Evolutionary conservation across 1,139 yeast species (phyloP).

Genomic region (Hansenula sp.): DNA sequence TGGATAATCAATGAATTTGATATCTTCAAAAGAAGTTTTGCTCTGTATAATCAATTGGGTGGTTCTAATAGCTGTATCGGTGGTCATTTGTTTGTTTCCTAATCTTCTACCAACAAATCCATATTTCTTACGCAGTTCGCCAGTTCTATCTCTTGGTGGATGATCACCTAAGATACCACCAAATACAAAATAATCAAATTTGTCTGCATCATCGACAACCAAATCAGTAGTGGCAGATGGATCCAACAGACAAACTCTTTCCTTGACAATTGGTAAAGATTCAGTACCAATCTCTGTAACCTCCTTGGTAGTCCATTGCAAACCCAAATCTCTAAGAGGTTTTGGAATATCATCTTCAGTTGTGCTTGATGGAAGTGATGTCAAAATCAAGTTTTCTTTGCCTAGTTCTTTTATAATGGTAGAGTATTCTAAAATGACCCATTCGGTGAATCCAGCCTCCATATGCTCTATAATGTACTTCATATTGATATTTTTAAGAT

Average conservation of each 20-base stretch:
- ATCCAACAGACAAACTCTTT: slow-evolving; percentile 76
- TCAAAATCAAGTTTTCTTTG: slow-evolving; percentile 62
- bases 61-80: slow-evolving; percentile 94
- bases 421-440: slow-evolving; percentile 88
- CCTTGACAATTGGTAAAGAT: slow-evolving; percentile 28
- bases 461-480: slow-evolving; percentile 94
- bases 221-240: slow-evolving; percentile 81
- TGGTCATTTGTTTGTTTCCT: slow-evolving; percentile 91
- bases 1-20: slow-evolving; percentile 86
- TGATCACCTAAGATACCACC: slow-evolving; percentile 97
- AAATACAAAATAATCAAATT: slow-evolving; percentile 84
- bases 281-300: slow-evolving; percentile 43
- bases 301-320: slow-evolving; percentile 81
- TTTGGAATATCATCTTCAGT: slow-evolving; percentile 64
- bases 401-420: slow-evolving; percentile 86
- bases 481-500: slow-evolving; percentile 39
- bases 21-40: slow-evolving; percentile 55
- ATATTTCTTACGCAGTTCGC: slow-evolving; percentile 72
- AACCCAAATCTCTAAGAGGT: slow-evolving; percentile 54
- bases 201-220: slow-evolving; percentile 58
- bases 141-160: slow-evolving; percentile 95
- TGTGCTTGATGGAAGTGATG: slow-evolving; percentile 70
- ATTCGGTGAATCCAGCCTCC: slow-evolving; percentile 95
- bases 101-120: slow-evolving; percentile 83
- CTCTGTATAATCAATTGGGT: slow-evolving; percentile 72